Conservation (phyloP, 2,329 filamentous ascomycete genomes). For the Calycina marina region DNA sequence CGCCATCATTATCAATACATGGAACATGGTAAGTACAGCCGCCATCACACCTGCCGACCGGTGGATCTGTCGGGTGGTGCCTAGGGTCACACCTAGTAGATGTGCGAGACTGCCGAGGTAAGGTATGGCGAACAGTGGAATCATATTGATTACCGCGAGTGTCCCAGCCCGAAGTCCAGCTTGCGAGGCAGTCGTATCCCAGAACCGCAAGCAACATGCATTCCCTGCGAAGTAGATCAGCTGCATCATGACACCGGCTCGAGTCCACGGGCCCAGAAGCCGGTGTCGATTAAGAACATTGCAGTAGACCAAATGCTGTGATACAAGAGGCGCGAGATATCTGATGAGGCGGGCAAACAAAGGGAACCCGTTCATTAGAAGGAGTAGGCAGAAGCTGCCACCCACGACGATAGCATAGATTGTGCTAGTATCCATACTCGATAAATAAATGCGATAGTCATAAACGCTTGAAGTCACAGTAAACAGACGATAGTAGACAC, state of each 20-base stretch:
- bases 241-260: not conserved
- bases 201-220: not conserved
- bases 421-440: constrained; percentile 11
- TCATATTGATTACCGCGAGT: constrained; percentile 11
- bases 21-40: constrained; percentile 10
- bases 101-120: constrained; percentile 14
- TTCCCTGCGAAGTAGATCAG: not conserved
- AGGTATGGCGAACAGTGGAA: constrained; percentile 9
- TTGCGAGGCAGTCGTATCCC: not conserved
- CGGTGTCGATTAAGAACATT: constrained; percentile 8
- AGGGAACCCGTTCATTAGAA: constrained; percentile 10
- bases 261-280: not conserved
- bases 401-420: constrained; percentile 16
- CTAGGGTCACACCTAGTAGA: constrained; percentile 12
- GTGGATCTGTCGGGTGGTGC: constrained; percentile 9
- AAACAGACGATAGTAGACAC: not conserved
- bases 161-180: not conserved
- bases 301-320: constrained; percentile 15
- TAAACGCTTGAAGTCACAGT: not conserved
- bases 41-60: constrained; percentile 10
- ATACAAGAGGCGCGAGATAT: constrained; percentile 9
- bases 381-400: constrained; percentile 13
- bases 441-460: not conserved
- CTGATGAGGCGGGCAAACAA: constrained; percentile 3
- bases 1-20: constrained; percentile 2